Conservation (phyloP, 257 asterid genomes). For the Eucommia ulmoides region DNA sequence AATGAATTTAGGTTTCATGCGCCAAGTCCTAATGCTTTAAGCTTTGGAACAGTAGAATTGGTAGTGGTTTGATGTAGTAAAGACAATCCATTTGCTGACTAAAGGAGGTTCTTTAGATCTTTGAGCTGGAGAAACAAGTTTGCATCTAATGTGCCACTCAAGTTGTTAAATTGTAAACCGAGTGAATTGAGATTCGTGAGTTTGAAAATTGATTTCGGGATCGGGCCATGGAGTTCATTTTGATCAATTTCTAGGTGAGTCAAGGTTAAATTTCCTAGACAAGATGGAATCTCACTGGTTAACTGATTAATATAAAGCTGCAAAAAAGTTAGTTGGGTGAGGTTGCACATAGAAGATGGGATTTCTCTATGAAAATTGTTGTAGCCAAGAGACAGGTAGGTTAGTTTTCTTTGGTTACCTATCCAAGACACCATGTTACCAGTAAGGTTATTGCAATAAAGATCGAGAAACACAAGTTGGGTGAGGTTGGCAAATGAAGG, state of each 20-base stretch:
- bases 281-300: no score
- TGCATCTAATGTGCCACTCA: no score
- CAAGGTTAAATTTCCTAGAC: no score
- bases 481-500: background rate
- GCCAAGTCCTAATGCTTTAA: constrained; percentile 8
- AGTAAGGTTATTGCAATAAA: background rate
- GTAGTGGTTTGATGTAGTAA: constrained; percentile 3
- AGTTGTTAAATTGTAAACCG: constrained; percentile 21
- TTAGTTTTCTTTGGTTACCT: no score
- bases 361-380: background rate
- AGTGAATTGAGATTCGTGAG: constrained; percentile 8
- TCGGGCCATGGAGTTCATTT: no score
- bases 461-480: background rate
- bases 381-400: background rate
- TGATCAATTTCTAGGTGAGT: no score
- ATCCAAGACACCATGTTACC: background rate
- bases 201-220: background rate
- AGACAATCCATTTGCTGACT: no score
- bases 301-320: background rate
- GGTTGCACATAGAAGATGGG: background rate
- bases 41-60: constrained; percentile 1
- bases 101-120: no score
- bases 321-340: background rate
- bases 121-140: no score
- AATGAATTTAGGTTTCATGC: constrained; percentile 19